Evolutionary conservation across 257 asterid genomes (phyloP), one percentile per base, ranked within the genome.

Genomic region (Fraxinus cuspidata): DNA sequence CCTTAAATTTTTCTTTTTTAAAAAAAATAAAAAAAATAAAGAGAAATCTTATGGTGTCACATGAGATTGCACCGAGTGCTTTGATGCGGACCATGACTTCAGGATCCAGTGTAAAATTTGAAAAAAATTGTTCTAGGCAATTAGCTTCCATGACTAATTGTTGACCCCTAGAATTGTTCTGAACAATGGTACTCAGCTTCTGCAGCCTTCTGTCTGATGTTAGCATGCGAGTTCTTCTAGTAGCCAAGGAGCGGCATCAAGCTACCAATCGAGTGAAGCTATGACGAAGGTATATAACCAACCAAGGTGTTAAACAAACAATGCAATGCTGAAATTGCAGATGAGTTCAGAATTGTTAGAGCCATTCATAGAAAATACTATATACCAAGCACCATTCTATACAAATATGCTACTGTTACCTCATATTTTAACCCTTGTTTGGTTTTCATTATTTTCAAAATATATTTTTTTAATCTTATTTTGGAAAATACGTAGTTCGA

Each of bases 21-120:
- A n/a, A n/a, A n/a, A n/a, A n/a, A n/a, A n/a, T n/a, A n/a, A n/a
- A n/a, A n/a, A n/a, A n/a, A n/a, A n/a, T n/a, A n/a, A n/a, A n/a
- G n/a, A 13, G 34, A 44, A 65, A 68, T 25, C 15, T 37, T 34
- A 37, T 16, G 69, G 56, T 44, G 12, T 34, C 68, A 95, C 99
- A 91, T 71, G 98, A 89, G 77, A 95, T 89, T 76, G 99, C 99
- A 31, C 96, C 96, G 9, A 91, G 94, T 2, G 99, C 97, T 86
- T 91, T 89, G 3, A 97, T 87, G 44, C 98, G 93, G 34, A 79
- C 95, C 56, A 83, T 72, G 75, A 90, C 90, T 87, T 95, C 99
- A n/a, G 94, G 81, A 82, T 93, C 99, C 1, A 94, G 88, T 65
- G 91, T 74, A 73, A 95, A 95, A 85, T 88, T 88, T 1, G 86